These are phyloP conservation scores for Secale cereale DNA, from an alignment of 176 grass and related monocot genomes.

Conservation along the genomic window DNA sequence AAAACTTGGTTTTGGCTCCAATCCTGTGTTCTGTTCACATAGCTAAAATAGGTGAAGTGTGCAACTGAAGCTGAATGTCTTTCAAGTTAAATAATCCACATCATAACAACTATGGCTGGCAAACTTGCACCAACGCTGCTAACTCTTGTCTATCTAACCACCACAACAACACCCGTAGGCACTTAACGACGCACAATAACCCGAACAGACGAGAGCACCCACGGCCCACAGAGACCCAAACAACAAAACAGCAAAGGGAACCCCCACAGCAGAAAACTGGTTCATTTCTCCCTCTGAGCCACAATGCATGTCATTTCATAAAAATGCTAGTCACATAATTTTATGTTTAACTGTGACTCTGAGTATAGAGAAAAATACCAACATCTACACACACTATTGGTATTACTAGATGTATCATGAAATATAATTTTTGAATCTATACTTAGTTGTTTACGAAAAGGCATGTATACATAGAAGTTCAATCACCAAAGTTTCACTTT, in stretches of 20 bases:
- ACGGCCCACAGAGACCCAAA: neutral
- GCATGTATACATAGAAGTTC: neutral
- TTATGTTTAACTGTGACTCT: neutral
- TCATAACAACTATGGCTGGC: neutral
- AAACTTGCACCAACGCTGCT: neutral
- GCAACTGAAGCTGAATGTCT: neutral
- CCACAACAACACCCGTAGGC: neutral
- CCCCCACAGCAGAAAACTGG: neutral
- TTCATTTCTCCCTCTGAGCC: neutral
- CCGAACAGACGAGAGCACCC: neutral
- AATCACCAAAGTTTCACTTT: neutral
- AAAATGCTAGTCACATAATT: neutral
- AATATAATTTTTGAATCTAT: neutral
- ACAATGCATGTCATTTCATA: neutral
- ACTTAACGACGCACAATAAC: neutral
- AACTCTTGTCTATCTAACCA: neutral
- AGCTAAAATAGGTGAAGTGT: neutral
- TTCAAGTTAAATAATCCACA: slow-evolving; percentile 24
- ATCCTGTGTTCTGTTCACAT: neutral
- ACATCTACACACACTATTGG: neutral
- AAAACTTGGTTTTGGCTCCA: neutral
- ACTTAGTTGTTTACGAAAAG: neutral
- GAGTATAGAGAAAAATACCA: neutral
- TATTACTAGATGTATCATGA: neutral
- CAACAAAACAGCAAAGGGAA: neutral